A percentile compares a stretch with the other conserved stretches of the same genome.
phyloP scores from a whole-genome alignment of 352 stramenopile genomes.

The Blastocystis sp. region DNA sequence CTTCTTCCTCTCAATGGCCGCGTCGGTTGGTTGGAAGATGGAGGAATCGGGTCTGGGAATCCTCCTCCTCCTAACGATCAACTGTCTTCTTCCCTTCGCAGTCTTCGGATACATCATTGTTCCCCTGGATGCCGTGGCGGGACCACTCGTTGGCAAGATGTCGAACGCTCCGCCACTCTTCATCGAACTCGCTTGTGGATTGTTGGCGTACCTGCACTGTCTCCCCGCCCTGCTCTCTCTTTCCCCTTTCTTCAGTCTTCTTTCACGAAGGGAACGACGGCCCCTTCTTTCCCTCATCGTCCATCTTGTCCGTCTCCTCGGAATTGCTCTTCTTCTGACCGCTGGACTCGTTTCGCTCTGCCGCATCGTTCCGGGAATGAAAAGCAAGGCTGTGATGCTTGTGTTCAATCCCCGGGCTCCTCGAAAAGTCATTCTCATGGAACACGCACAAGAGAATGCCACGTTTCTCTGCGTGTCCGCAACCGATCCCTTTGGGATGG shows the following conservation, averaged over 20 bases:
- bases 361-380: not conserved
- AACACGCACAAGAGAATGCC: not conserved
- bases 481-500: not conserved
- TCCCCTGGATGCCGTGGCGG: not conserved
- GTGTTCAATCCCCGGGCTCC: not conserved
- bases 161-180: not conserved
- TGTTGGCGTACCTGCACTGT: not conserved
- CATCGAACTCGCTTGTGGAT: not conserved
- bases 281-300: not conserved
- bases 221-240: not conserved
- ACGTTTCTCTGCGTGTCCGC: not conserved
- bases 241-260: not conserved
- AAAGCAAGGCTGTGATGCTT: not conserved
- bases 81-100: not conserved
- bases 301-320: not conserved
- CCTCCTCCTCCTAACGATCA: not conserved
- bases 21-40: not conserved
- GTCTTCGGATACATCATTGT: not conserved
- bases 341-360: not conserved
- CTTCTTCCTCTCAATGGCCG: not conserved
- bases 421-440: not conserved
- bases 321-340: not conserved
- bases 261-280: not conserved
- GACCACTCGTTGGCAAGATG: not conserved
- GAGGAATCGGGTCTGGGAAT: not conserved